A percentile compares a stretch with the other conserved stretches of the same genome.
Conservation (phyloP, 257 asterid genomes). For the Dorcoceras hygrometricum region DNA sequence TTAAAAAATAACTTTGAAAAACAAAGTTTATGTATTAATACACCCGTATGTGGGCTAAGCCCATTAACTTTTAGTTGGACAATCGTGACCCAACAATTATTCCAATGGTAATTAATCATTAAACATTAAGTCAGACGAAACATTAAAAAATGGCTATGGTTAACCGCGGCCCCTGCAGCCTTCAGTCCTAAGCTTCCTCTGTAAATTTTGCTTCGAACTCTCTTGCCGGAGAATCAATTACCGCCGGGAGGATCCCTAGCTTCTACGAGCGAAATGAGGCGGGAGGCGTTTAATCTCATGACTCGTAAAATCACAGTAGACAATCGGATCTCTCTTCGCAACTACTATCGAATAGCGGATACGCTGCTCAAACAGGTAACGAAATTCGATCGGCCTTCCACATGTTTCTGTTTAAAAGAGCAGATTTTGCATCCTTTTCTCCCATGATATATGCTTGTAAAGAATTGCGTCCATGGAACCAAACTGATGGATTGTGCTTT, state of each 20-base stretch:
- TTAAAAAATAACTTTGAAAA: too few relatives aligned
- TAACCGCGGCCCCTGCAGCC: background rate
- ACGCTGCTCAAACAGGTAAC: slow-evolving; percentile 86
- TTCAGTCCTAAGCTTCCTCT: background rate
- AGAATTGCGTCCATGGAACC: slow-evolving; percentile 11
- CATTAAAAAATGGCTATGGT: background rate
- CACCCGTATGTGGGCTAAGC: too few relatives aligned
- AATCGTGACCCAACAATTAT: background rate
- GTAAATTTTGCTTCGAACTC: slow-evolving; percentile 18
- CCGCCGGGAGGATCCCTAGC: slow-evolving; percentile 3
- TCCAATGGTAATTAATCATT: too few relatives aligned
- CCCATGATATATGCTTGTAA: slow-evolving; percentile 4
- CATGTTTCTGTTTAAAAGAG: background rate
- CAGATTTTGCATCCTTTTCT: background rate
- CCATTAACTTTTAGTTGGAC: too few relatives aligned
- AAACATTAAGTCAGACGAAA: too few relatives aligned
- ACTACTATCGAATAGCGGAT: slow-evolving; percentile 84
- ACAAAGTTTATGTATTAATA: too few relatives aligned
- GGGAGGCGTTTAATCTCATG: slow-evolving; percentile 48
- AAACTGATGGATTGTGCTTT: slow-evolving; percentile 8
- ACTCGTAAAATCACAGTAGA: slow-evolving; percentile 59
- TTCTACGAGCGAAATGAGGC: slow-evolving; percentile 52
- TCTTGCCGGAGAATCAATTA: slow-evolving; percentile 22
- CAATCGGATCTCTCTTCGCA: slow-evolving; percentile 74
- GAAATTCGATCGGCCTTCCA: background rate